Evolutionary conservation across 2,329 filamentous ascomycete species (phyloP).

Genomic region (Pleoardoris graminearum): DNA sequence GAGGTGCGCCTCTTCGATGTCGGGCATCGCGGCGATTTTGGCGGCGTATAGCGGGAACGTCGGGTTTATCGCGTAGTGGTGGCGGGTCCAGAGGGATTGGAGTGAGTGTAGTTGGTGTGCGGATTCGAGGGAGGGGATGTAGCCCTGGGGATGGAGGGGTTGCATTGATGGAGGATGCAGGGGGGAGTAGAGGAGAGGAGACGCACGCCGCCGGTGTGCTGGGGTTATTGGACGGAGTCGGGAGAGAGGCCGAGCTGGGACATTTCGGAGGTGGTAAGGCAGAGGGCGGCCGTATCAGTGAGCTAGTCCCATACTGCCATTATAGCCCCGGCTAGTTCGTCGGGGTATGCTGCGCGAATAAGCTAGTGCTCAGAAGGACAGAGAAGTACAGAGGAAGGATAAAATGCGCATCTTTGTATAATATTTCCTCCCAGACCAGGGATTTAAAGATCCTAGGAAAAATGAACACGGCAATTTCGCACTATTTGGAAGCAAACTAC

Average conservation of each 20-base stretch:
- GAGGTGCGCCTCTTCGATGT: slow-evolving; percentile 8
- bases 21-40: slow-evolving; percentile 5
- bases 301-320: slow-evolving; percentile 5
- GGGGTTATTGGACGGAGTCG: not conserved
- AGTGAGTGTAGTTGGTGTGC: slow-evolving; percentile 12
- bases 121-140: slow-evolving; percentile 8
- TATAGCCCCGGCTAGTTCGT: not conserved
- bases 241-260: not conserved
- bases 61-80: slow-evolving; percentile 6
- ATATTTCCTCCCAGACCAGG: slow-evolving; percentile 8
- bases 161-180: not conserved
- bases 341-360: not conserved
- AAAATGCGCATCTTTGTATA: slow-evolving; percentile 7
- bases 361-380: not conserved
- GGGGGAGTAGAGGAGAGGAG: not conserved
- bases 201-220: not conserved
- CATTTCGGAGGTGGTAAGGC: slow-evolving; percentile 6
- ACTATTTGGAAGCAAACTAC: not conserved
- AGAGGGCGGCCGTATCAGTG: slow-evolving; percentile 8
- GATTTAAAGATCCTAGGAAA: slow-evolving; percentile 4
- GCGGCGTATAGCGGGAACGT: slow-evolving; percentile 3
- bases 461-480: not conserved
- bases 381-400: not conserved
- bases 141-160: too few relatives aligned
- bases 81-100: slow-evolving; percentile 6